Base-by-base conservation (phyloP, 805 yeast genomes). In the Wickerhamiella vanderwaltii region DNA sequence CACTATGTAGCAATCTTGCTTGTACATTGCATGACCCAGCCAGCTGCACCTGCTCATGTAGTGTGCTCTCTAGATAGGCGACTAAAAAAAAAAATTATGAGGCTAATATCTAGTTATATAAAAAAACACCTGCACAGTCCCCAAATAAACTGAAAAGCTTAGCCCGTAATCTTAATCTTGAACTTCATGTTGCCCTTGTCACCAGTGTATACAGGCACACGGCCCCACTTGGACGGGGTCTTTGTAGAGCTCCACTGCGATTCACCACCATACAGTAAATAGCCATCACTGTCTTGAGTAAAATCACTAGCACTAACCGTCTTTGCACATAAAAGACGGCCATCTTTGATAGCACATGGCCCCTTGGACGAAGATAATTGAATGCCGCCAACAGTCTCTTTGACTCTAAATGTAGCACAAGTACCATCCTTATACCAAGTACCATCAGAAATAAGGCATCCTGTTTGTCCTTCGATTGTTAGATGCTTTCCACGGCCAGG, bases 371-470 rank as follows among this genome's bases (percentile, higher is more conserved):
- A 71, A 46, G 68, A 68, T 34, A 87, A 54, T 44, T 75, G 71
- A 52, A 73, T 71, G n/a, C 91, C 91, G 3, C 91, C 91, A 59
- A 74, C 75, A 24, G 79, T 73, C 41, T 75, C 68, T 24, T 60
- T 53, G 19, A 81, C 51, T 19, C 67, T 67, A 61, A 68, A 87
- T 4, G 79, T 75, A 4, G 95, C 97, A 60, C 96, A 88, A 0
- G 91, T 74, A 1, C 95, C 95, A 30, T 63, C 57, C 4, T 70
- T 56, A 61, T 79, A 83, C 91, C 94, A 87, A 49, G 75, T 71
- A 3, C 98, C 98, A 53, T 74, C 81, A 46, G 81, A 73, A 53
- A 87, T 88, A 45, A 88, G 63, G 60, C 95, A 84, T 7, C 94
- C 95, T 4, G 59, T 48, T 44, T 77, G 71, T 31, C 63, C 71